These are phyloP conservation scores for Rhizopus microsporus DNA, from an alignment of 371 early-diverging fungal genomes.

Conservation along the genomic window DNA sequence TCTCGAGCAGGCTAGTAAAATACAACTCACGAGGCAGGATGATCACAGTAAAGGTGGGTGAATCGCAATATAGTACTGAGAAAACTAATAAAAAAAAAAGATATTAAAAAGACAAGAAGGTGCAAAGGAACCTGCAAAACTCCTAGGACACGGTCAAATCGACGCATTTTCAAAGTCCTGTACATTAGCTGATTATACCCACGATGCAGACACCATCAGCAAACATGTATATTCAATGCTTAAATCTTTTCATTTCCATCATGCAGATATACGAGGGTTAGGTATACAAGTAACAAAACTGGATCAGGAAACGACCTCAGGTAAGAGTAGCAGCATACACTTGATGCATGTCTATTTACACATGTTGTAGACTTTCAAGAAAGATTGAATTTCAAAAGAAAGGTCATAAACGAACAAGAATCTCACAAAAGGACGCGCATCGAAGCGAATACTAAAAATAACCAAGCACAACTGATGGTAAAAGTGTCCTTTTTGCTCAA, in stretches of 20 bases:
- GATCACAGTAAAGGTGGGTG: slow-evolving; percentile 60
- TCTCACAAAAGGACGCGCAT: not conserved
- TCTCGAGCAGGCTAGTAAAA: slow-evolving; percentile 50
- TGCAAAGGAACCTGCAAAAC: slow-evolving; percentile 56
- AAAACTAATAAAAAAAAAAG: slow-evolving; percentile 19
- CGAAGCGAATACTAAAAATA: not conserved
- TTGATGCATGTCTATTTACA: not conserved
- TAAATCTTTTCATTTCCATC: slow-evolving; percentile 43
- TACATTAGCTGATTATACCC: slow-evolving; percentile 45
- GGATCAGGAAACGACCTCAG: slow-evolving; percentile 14
- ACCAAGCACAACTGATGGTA: slow-evolving; percentile 18
- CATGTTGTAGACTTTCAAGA: slow-evolving; percentile 15
- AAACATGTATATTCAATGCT: slow-evolving; percentile 48
- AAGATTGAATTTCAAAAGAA: slow-evolving; percentile 6
- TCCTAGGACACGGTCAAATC: slow-evolving; percentile 69
- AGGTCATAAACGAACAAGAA: too few relatives aligned
- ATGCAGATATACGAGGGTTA: slow-evolving; percentile 61
- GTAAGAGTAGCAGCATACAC: not conserved
- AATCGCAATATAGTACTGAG: not conserved
- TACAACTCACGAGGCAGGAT: slow-evolving; percentile 48
- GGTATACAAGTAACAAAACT: slow-evolving; percentile 71
- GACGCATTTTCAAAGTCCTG: slow-evolving; percentile 63
- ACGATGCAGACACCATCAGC: slow-evolving; percentile 47
- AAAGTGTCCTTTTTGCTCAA: not conserved
- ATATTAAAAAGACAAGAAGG: slow-evolving; percentile 49